Evolutionary conservation across 306 rosid species (phyloP).

Genomic region (Cucurbita pepo): DNA sequence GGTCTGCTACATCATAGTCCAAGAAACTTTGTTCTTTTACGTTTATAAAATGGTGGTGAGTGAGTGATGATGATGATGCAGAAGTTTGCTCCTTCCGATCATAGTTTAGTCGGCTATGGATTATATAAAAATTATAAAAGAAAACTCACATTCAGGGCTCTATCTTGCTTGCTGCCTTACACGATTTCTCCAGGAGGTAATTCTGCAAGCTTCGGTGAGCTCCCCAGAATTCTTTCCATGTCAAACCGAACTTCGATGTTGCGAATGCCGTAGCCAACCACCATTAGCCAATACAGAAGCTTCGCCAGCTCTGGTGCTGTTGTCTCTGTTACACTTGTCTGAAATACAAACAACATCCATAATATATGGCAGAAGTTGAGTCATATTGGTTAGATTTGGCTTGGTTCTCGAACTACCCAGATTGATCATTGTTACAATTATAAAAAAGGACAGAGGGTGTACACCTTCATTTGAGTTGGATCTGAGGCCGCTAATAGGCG

Average conservation of each 20-base stretch:
- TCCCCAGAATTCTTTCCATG: conserved; percentile 91
- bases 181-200: conserved; percentile 82
- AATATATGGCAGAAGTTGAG: not conserved
- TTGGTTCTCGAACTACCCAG: not conserved
- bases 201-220: conserved; percentile 71
- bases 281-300: conserved; percentile 90
- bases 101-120: not conserved
- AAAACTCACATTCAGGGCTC: not conserved
- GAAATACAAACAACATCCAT: not conserved
- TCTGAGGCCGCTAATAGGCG: conserved; percentile 86
- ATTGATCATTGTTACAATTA: not conserved
- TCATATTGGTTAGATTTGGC: not conserved
- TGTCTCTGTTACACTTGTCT: conserved; percentile 68
- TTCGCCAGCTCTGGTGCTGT: conserved; percentile 78
- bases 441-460: not conserved
- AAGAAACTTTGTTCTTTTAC: not conserved
- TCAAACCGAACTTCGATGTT: conserved; percentile 90
- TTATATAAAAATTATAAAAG: not conserved
- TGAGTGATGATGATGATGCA: not conserved
- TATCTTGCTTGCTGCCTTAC: conserved; percentile 2
- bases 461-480: conserved; percentile 83
- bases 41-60: not conserved
- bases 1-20: not conserved
- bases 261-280: conserved; percentile 88
- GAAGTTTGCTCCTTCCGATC: not conserved